Base-by-base conservation (phyloP, 257 asterid species). In the Handroanthus guayacan region DNA sequence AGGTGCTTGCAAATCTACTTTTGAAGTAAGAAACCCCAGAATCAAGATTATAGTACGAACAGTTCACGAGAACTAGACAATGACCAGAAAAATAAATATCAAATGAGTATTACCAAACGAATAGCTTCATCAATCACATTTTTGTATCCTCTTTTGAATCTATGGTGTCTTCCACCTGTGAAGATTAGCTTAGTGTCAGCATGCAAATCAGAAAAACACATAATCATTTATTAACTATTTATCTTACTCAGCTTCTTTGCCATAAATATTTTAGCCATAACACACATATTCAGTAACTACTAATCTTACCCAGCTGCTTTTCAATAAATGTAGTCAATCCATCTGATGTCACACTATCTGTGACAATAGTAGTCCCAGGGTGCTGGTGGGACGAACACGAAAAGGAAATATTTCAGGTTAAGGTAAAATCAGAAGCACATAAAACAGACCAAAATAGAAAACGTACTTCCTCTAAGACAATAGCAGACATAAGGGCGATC, bases 101-200 rank as follows among this genome's bases (percentile, higher is more conserved):
- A 66, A 66, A 47, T 51, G 10, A 48, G 72, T 52, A 84, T 84
- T 87, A 95, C 99, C 97, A 95, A 73, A 63, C 95, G 97, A 80
- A 89, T 84, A 79, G 99, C 99, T 88, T 95, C 99, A 76, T 95
- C 98, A 74, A 95, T 93, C 82, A 95, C 99, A 89, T 95, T 95
- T 84, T 93, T 95, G 96, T 95, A 95, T 80, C 99, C 99, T 87
- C 99, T 91, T 89, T 90, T 93, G 90, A 93, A 95, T 62, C 99
- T 88, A 48, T 86, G 99, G 84, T 93, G 99, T 67, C 78, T 95
- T 76, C 98, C 99, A 75, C 99, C 99, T 95, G 90, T 17, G 44
- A 68, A 81, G 34, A 78, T 73, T 11, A 75, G 69, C 43, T 60
- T 43, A 62, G 69, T 16, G 41, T 83, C 45, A 85, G 76, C 55